Base-by-base conservation (phyloP, 148 eudicot species). In the Camellia japonica region DNA sequence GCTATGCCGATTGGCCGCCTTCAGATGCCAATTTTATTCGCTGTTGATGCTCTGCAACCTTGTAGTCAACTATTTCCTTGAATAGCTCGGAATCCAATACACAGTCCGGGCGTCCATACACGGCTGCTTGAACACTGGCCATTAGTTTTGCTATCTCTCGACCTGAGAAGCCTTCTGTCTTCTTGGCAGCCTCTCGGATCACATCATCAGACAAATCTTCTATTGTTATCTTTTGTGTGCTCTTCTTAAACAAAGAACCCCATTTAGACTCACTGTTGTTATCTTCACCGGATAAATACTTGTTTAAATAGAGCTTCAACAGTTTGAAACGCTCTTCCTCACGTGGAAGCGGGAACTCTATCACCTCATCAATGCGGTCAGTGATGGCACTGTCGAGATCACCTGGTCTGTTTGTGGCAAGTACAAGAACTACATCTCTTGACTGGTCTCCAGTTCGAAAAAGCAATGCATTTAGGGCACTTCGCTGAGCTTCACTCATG, bases 401-500 rank as follows among this genome's bases (percentile, higher is more conserved):
- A 6, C 97, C 98, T 0, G 99, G 99, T 68, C 98, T 86, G 83
- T 96, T 96, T 58, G 98, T 96, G 71, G 97, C 99, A 10, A 96
- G 94, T 63, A 96, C 99, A 19, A 96, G 99, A 54, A 96, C 99
- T 47, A 92, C 87, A 74, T 96, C 99, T 83, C 97, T 86, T 58
- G 99, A 96, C 74, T 96, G 99, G 86, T 96, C 99, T 51, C 99
- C 99, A 0, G 98, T 96, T 61, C 98, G 89, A 85, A 88, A 96
- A 69, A 96, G 97, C 83, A 96, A 84, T 15, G 99, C 99, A 74
- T 93, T 96, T 44, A 96, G 86, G n/a, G 99, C 99, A 81, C 99
- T 96, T 81, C 99, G 79, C 70, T 96, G 99, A 66, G 99, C 90
- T 91, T 96, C 99, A 82, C 99, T 96, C 99, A 96, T 96, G 84